These are phyloP conservation scores for Naganishia liquefaciens DNA, from an alignment of 1,284 basidiomycete species.

Conservation along the genomic window DNA sequence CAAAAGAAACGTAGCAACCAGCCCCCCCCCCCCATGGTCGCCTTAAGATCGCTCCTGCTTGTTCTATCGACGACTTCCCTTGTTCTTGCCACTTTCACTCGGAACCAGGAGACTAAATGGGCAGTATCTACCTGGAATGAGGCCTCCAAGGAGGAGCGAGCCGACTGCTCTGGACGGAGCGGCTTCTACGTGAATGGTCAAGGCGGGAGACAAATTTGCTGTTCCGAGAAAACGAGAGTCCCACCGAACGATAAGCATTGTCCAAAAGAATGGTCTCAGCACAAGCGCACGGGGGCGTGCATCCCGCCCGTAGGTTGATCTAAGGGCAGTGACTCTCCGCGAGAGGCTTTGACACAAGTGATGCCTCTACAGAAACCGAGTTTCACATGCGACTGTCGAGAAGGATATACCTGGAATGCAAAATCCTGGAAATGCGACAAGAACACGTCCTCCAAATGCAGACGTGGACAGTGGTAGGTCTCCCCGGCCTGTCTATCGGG, in stretches of 20 bases:
- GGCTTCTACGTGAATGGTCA: slow-evolving; percentile 25
- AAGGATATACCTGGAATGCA: slow-evolving; percentile 45
- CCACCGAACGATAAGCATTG: slow-evolving; percentile 26
- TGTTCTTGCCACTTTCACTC: background rate
- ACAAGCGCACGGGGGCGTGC: slow-evolving; percentile 19
- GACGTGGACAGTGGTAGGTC: slow-evolving; percentile 39
- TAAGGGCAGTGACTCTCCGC: no score
- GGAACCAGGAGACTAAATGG: background rate
- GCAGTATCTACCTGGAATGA: slow-evolving; percentile 3
- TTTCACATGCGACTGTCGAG: slow-evolving; percentile 45
- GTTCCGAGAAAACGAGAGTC: slow-evolving; percentile 19
- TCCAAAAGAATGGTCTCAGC: slow-evolving; percentile 25
- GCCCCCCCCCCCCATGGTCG: slow-evolving; percentile 43
- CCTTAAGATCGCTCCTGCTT: slow-evolving; percentile 28
- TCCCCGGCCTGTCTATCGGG: background rate
- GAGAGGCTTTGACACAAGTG: no score
- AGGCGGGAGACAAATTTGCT: slow-evolving; percentile 23
- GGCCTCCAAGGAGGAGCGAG: slow-evolving; percentile 13
- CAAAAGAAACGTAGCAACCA: slow-evolving; percentile 40
- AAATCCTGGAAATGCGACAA: slow-evolving; percentile 40
- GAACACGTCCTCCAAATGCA: slow-evolving; percentile 36
- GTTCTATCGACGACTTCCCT: slow-evolving; percentile 4
- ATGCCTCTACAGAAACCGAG: slow-evolving; percentile 40
- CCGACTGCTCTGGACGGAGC: slow-evolving; percentile 20
- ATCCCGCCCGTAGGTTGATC: slow-evolving; percentile 24